Percentiles rank a stretch among this genome's conserved stretches.
Conservation (phyloP, 1,284 basidiomycete species). For the Ceratobasidium sp. region DNA sequence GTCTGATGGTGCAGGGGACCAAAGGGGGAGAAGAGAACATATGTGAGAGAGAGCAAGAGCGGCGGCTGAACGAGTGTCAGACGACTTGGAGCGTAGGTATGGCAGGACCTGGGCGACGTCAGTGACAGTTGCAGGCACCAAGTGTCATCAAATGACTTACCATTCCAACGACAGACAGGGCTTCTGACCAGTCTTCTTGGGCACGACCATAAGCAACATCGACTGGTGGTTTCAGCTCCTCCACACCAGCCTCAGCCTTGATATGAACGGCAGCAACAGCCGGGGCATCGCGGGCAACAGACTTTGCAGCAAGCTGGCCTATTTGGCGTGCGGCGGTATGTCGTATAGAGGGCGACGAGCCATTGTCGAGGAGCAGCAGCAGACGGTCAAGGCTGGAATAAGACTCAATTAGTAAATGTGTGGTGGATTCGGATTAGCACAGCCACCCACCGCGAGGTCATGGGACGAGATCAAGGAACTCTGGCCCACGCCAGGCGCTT, state of each 20-base stretch:
- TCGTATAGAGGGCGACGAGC: constrained; percentile 86
- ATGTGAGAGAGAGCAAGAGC: constrained; percentile 89
- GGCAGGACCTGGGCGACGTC: constrained; percentile 76
- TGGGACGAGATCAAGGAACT: constrained; percentile 32
- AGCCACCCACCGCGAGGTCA: constrained; percentile 46
- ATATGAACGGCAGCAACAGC: constrained; percentile 63
- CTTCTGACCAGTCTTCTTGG: constrained; percentile 77
- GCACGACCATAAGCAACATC: constrained; percentile 63
- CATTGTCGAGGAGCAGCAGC: constrained; percentile 90
- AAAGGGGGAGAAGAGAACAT: constrained; percentile 84
- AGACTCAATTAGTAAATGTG: constrained; percentile 18
- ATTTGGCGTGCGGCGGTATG: constrained; percentile 93
- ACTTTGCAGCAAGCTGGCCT: constrained; percentile 88
- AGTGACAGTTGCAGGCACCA: background rate
- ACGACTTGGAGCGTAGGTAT: constrained; percentile 87
- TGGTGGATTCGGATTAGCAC: constrained; percentile 28
- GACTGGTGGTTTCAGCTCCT: constrained; percentile 35
- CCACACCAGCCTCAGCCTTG: constrained; percentile 67
- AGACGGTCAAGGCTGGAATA: constrained; percentile 86
- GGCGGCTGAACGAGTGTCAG: constrained; percentile 88
- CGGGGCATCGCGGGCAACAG: constrained; percentile 74
- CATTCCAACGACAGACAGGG: constrained; percentile 85
- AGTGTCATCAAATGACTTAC: constrained; percentile 61
- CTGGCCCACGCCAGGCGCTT: constrained; percentile 13
- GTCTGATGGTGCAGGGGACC: constrained; percentile 67